Percentiles rank a stretch among this genome's conserved stretches.
These are phyloP conservation scores for Trypanosoma conorhini DNA, from an alignment of 208 protist genomes.

Conservation along the genomic window DNA sequence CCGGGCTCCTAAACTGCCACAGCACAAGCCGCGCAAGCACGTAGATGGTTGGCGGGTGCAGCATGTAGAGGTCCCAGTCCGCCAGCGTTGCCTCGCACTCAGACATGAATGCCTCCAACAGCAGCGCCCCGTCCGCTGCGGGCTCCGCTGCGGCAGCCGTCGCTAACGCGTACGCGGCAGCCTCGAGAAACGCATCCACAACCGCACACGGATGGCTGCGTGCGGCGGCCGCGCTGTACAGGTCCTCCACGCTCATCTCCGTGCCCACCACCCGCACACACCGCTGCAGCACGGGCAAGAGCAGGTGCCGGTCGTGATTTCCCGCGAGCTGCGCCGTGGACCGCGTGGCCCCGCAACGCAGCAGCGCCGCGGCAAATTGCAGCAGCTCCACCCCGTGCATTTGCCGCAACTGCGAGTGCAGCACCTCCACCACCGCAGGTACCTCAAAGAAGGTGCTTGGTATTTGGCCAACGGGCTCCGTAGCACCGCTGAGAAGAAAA, in stretches of 20 bases:
- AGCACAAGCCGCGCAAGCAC: conserved; percentile 63
- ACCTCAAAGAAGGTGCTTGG: conserved; percentile 14
- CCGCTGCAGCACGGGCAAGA: conserved; percentile 44
- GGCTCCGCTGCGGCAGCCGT: not conserved
- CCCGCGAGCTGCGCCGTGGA: conserved; percentile 22
- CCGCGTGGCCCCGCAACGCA: conserved; percentile 47
- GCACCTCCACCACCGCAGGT: conserved; percentile 26
- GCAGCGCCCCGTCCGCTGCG: not conserved
- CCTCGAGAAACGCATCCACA: conserved; percentile 76
- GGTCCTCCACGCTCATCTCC: conserved; percentile 51
- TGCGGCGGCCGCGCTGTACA: conserved; percentile 50
- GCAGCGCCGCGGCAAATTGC: conserved; percentile 53
- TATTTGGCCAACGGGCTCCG: not conserved
- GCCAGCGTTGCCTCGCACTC: conserved; percentile 58
- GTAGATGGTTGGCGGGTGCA: conserved; percentile 80
- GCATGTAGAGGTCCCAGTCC: conserved; percentile 84
- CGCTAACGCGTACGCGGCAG: conserved; percentile 48
- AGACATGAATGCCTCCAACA: conserved; percentile 52
- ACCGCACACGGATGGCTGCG: conserved; percentile 45
- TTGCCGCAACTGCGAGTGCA: conserved; percentile 39
- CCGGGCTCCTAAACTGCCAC: conserved; percentile 70
- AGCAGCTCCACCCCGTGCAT: conserved; percentile 61
- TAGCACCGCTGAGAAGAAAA: conserved; percentile 17
- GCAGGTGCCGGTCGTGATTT: conserved; percentile 4
- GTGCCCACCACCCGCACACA: conserved; percentile 64